Evolutionary conservation across 257 asterid species (phyloP).

Genomic region (Rubia yunnanensis): DNA sequence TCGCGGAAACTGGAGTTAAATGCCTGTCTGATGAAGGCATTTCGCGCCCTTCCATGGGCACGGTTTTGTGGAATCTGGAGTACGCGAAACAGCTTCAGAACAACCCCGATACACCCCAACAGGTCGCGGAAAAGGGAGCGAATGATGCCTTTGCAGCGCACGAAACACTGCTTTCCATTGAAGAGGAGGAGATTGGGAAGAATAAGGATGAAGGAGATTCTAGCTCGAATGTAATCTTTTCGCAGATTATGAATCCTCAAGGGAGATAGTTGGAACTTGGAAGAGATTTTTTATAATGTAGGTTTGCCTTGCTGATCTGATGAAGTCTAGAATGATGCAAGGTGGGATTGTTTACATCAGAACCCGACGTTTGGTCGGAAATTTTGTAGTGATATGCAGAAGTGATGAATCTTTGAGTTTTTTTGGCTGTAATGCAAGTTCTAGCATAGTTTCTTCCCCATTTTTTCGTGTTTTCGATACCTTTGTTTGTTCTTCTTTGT

Average conservation of each 20-base stretch:
- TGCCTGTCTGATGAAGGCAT: conserved; percentile 53
- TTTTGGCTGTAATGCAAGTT: not conserved
- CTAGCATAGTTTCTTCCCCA: not conserved
- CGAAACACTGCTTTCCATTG: conserved; percentile 23
- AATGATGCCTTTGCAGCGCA: conserved; percentile 26
- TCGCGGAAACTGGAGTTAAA: conserved; percentile 38
- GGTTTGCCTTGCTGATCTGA: not conserved
- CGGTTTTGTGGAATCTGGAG: conserved; percentile 68
- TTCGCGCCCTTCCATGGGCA: conserved; percentile 68
- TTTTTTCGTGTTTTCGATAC: too few relatives aligned
- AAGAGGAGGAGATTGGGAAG: conserved; percentile 14
- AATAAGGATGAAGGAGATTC: conserved; percentile 12
- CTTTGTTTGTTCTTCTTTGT: too few relatives aligned
- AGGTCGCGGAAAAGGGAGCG: conserved; percentile 29
- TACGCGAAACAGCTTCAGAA: conserved; percentile 36
- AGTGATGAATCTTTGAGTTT: not conserved
- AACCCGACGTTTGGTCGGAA: too few relatives aligned
- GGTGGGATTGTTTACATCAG: not conserved
- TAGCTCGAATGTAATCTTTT: conserved; percentile 12
- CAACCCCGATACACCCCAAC: conserved; percentile 26
- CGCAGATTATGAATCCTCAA: conserved; percentile 21
- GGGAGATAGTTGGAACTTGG: conserved; percentile 21
- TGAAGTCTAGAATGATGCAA: not conserved
- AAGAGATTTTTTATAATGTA: too few relatives aligned
- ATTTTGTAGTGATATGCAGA: not conserved